A percentile compares a stretch with the other conserved stretches of the same genome.
phyloP scores from a whole-genome alignment of 2,329 filamentous ascomycete genomes.

The Gyromitra esculenta region DNA sequence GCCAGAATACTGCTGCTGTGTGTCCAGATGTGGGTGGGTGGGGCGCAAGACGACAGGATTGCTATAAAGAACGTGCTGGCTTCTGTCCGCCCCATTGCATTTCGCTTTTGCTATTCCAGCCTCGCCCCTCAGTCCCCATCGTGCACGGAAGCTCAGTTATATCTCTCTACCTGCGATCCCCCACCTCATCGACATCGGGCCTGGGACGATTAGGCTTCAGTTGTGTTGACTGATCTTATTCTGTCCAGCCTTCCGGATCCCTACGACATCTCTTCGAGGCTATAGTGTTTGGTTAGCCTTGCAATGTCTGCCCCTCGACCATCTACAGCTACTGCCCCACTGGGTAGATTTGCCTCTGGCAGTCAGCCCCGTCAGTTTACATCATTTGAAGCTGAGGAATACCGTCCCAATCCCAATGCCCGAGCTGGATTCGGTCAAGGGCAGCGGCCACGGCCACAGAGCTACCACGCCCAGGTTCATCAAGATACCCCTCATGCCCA shows the following conservation, averaged over 20 bases:
- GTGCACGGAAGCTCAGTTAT: conserved; percentile 33
- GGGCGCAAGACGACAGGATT: conserved; percentile 43
- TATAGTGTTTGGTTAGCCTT: conserved; percentile 4
- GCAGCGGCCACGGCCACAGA: conserved; percentile 27
- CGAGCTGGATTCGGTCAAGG: conserved; percentile 32
- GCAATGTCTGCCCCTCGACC: conserved; percentile 38
- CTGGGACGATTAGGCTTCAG: conserved; percentile 28
- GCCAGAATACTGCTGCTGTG: conserved; percentile 27
- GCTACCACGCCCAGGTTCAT: conserved; percentile 46
- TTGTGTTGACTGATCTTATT: conserved; percentile 17
- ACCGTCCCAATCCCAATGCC: conserved; percentile 17
- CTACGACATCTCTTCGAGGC: conserved; percentile 5
- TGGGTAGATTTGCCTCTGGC: conserved; percentile 33
- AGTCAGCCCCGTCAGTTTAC: conserved; percentile 34
- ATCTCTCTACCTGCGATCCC: conserved; percentile 28
- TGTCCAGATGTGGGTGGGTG: conserved; percentile 42
- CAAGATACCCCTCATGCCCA: conserved; percentile 27
- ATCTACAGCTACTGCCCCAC: conserved; percentile 35
- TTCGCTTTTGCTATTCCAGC: conserved; percentile 38
- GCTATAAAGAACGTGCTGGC: conserved; percentile 48
- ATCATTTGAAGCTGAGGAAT: conserved; percentile 36
- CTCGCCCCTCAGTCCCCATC: conserved; percentile 31
- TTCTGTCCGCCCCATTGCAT: conserved; percentile 44
- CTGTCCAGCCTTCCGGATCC: conserved; percentile 5
- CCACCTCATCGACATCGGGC: conserved; percentile 39